Evolutionary conservation across 805 yeast genomes (phyloP), one percentile per base, ranked within the genome.

Genomic region (Yamadazyma insecticola): DNA sequence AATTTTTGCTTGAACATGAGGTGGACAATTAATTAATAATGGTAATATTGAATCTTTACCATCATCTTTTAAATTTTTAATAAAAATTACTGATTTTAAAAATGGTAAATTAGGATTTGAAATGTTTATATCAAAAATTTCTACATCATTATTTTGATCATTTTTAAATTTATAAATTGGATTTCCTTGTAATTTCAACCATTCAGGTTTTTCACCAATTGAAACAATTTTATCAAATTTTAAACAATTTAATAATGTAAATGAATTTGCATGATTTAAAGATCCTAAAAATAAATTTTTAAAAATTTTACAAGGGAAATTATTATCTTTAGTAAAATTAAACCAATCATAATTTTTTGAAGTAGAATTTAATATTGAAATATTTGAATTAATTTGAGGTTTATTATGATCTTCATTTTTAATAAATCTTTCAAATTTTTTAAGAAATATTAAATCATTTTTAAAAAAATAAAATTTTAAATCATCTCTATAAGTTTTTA

Each of bases 41-140:
- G 52, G 53, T 10, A 45, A 35, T 8, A 62, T 41, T 13, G 60
- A 50, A 40, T 60, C 66, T 30, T 48, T 54, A 4, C 69, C 69
- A 41, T 62, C 67, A 34, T 62, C 69, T 27, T 57, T 56, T 18
- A 61, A 34, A 36, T 59, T 57, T 30, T 56, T 47, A 16, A 62
- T 57, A 37, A 47, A 62, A 3, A 60, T 37, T 11, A 50, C 32
- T 24, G 38, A 30, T 20, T 33, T 29, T 15, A 41, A 30, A 24
- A 34, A 12, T 13, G 45, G 45, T 13, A 41, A 38, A 8, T 29
- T 34, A 5, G 26, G 26, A 22, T 41, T 21, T 13, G 29, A 21
- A 3, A 33, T 18, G n/a, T 30, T 16, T 10, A 36, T 27, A 6
- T 41, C 45, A 25, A 33, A 41, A 5, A 41, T 30, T 27, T 33